A percentile compares a stretch with the other conserved stretches of the same genome.
Evolutionary conservation across 2,329 filamentous ascomycete genomes (phyloP).

Genomic region (Gnomoniopsis smithogilvyi): DNA sequence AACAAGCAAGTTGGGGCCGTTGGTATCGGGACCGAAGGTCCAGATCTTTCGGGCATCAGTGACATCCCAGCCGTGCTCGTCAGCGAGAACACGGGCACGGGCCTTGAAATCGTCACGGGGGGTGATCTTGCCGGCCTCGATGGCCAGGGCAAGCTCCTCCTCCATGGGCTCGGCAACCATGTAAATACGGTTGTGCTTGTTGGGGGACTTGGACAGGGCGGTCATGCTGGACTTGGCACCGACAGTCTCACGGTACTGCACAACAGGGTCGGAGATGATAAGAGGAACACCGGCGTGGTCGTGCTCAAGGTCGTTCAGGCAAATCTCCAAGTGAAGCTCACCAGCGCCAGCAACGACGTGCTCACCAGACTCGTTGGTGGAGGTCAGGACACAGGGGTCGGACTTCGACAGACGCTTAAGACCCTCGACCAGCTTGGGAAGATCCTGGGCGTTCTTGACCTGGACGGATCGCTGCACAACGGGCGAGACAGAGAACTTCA

Average conservation of each 20-base stretch:
- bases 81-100: slow-evolving; percentile 91
- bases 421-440: slow-evolving; percentile 99
- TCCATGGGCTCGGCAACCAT: slow-evolving; percentile 85
- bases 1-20: slow-evolving; percentile 94
- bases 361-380: slow-evolving; percentile 89
- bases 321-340: slow-evolving; percentile 99
- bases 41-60: slow-evolving; percentile 99
- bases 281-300: slow-evolving; percentile 99
- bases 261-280: slow-evolving; percentile 96
- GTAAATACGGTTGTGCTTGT: slow-evolving; percentile 99
- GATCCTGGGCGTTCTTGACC: slow-evolving; percentile 99
- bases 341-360: slow-evolving; percentile 98
- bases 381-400: slow-evolving; percentile 94
- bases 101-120: slow-evolving; percentile 99
- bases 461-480: slow-evolving; percentile 98
- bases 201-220: slow-evolving; percentile 98
- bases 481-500: slow-evolving; percentile 99
- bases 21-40: slow-evolving; percentile 98
- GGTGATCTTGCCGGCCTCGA: slow-evolving; percentile 87
- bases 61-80: slow-evolving; percentile 98
- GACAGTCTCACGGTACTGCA: slow-evolving; percentile 98
- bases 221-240: slow-evolving; percentile 82
- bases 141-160: slow-evolving; percentile 88
- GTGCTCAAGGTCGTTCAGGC: slow-evolving; percentile 99
- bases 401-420: slow-evolving; percentile 99